These are phyloP conservation scores for Pyrenophora teres DNA, from an alignment of 2,329 filamentous ascomycete genomes.

Conservation along the genomic window DNA sequence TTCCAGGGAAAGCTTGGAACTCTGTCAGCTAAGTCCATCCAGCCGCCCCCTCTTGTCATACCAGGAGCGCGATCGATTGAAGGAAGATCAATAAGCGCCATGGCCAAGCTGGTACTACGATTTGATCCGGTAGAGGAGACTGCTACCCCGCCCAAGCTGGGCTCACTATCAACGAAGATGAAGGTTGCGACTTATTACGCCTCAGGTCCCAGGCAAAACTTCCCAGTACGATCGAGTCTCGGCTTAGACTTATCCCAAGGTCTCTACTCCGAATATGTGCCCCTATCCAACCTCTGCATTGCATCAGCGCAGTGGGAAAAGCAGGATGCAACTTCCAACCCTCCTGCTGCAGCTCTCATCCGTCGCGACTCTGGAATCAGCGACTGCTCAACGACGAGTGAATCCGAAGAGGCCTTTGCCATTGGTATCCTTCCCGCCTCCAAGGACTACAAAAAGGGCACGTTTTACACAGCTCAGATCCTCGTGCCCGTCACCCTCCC, in stretches of 20 bases:
- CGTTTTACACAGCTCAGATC: conserved; percentile 66
- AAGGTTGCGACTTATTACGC: conserved; percentile 64
- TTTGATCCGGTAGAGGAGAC: conserved; percentile 62
- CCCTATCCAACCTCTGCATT: conserved; percentile 61
- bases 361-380: conserved; percentile 52
- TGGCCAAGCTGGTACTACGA: conserved; percentile 61
- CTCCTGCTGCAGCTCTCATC: conserved; percentile 24
- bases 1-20: conserved; percentile 64
- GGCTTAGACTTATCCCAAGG: conserved; percentile 56
- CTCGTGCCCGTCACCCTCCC: conserved; percentile 68
- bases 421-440: conserved; percentile 43
- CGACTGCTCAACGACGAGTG: conserved; percentile 36
- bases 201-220: conserved; percentile 55
- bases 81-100: conserved; percentile 56
- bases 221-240: conserved; percentile 53
- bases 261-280: conserved; percentile 58
- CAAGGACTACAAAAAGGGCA: conserved; percentile 50
- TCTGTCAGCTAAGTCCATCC: conserved; percentile 60
- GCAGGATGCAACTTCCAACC: conserved; percentile 47
- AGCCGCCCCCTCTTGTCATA: conserved; percentile 62
- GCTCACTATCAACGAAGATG: conserved; percentile 59
- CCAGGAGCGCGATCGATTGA: conserved; percentile 47
- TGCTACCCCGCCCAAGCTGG: conserved; percentile 58
- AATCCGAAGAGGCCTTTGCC: conserved; percentile 24
- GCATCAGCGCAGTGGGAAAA: conserved; percentile 62